These are phyloP conservation scores for Vitis rupestris DNA, from an alignment of 164 flowering plant species.

Conservation along the genomic window DNA sequence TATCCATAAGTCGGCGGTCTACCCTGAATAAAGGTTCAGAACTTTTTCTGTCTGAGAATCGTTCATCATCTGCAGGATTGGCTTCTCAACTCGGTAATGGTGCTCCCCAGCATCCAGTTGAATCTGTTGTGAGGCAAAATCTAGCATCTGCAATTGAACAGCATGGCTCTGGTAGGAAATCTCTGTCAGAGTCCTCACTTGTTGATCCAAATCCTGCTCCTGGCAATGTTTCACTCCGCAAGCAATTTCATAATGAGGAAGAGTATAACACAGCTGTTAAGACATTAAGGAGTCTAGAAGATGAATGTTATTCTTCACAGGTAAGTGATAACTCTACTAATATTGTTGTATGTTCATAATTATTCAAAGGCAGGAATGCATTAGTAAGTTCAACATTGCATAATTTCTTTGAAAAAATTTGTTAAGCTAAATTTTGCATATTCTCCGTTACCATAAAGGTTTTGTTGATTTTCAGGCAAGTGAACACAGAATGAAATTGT, in stretches of 20 bases:
- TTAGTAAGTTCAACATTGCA: background rate
- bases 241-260: slow-evolving; percentile 62
- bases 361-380: background rate
- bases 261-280: slow-evolving; percentile 33
- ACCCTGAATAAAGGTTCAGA: slow-evolving; percentile 45
- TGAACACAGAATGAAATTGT: slow-evolving; percentile 44
- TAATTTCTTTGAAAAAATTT: background rate
- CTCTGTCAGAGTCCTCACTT: slow-evolving; percentile 64
- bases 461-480: slow-evolving; percentile 35
- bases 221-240: slow-evolving; percentile 72
- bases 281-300: slow-evolving; percentile 46
- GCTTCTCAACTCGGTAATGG: slow-evolving; percentile 31
- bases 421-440: background rate
- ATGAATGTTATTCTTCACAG: slow-evolving; percentile 45
- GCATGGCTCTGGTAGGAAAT: slow-evolving; percentile 89
- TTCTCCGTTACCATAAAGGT: background rate
- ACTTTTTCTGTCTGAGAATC: slow-evolving; percentile 38
- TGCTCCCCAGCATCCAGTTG: slow-evolving; percentile 39
- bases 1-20: slow-evolving; percentile 41
- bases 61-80: slow-evolving; percentile 33
- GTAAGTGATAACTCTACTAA: slow-evolving; percentile 22
- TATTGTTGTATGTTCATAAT: background rate
- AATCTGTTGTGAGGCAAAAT: slow-evolving; percentile 58
- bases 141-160: slow-evolving; percentile 71
- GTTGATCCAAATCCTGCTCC: slow-evolving; percentile 45